These are phyloP conservation scores for Kazachstania sp. DNA, from an alignment of 1,139 yeast genomes.

Conservation along the genomic window DNA sequence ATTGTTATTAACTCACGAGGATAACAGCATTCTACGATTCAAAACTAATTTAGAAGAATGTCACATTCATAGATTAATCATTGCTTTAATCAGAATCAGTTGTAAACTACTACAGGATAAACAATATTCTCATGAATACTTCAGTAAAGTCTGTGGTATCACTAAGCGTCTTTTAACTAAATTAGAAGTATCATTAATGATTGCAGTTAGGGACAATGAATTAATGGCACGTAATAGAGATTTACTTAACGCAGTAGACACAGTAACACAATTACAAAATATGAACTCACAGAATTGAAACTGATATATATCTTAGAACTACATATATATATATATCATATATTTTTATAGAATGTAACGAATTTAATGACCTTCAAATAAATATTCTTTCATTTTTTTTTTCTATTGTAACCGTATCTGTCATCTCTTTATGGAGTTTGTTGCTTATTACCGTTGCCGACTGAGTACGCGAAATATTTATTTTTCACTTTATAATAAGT, in stretches of 20 bases:
- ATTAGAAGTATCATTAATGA: constrained; percentile 42
- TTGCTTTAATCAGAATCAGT: constrained; percentile 43
- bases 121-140: constrained; percentile 41
- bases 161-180: constrained; percentile 37
- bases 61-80: constrained; percentile 41
- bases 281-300: too few species aligned
- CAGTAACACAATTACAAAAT: neutral
- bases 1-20: constrained; percentile 34
- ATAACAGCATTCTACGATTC: constrained; percentile 7
- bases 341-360: too few species aligned
- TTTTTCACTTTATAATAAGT: too few species aligned
- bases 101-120: constrained; percentile 46
- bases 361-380: too few species aligned
- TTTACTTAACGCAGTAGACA: constrained; percentile 3
- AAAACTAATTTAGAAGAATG: constrained; percentile 26
- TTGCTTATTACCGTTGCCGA: too few species aligned
- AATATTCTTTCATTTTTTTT: too few species aligned
- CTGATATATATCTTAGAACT: too few species aligned
- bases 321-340: too few species aligned
- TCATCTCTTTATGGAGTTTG: too few species aligned
- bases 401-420: too few species aligned
- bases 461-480: too few species aligned
- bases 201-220: constrained; percentile 17
- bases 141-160: constrained; percentile 48
- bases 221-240: constrained; percentile 19